These are phyloP conservation scores for Zygosaccharomyces lentus DNA, from an alignment of 805 yeast genomes.

Conservation along the genomic window DNA sequence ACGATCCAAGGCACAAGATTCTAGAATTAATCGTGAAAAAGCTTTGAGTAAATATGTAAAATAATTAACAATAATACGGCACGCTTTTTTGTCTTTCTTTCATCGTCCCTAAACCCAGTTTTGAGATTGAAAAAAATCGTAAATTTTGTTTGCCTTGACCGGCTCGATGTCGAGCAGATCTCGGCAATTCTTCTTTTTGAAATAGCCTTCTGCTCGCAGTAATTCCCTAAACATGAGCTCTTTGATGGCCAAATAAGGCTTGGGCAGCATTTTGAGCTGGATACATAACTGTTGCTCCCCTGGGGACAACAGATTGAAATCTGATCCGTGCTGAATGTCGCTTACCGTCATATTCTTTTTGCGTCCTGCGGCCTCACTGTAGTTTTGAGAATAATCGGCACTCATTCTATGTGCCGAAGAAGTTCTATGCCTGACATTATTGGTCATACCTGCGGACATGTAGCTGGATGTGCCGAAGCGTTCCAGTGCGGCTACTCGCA, in stretches of 20 bases:
- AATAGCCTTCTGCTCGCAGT: slow-evolving; percentile 73
- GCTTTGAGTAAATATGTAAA: slow-evolving; percentile 17
- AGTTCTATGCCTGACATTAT: slow-evolving; percentile 28
- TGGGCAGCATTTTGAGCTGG: slow-evolving; percentile 79
- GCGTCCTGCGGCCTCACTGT: slow-evolving; percentile 32
- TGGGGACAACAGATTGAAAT: slow-evolving; percentile 74
- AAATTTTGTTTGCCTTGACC: slow-evolving; percentile 77
- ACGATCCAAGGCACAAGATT: slow-evolving; percentile 31
- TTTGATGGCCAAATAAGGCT: slow-evolving; percentile 90
- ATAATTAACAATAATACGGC: slow-evolving; percentile 1
- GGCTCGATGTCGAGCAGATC: slow-evolving; percentile 82
- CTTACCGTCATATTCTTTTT: slow-evolving; percentile 47
- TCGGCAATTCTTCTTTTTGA: slow-evolving; percentile 81
- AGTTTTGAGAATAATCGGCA: slow-evolving; percentile 26
- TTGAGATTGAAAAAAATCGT: slow-evolving; percentile 89
- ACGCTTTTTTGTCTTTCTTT: neutral
- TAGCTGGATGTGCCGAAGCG: slow-evolving; percentile 40
- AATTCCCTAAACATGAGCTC: slow-evolving; percentile 85
- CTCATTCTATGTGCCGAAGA: slow-evolving; percentile 28
- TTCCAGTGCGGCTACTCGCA: slow-evolving; percentile 58
- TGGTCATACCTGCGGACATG: slow-evolving; percentile 22
- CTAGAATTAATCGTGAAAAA: slow-evolving; percentile 34
- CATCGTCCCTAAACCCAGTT: slow-evolving; percentile 57
- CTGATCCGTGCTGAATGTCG: slow-evolving; percentile 75
- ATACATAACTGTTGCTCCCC: slow-evolving; percentile 87